Evolutionary conservation across 768 basidiomycete species (phyloP).

Genomic region (Suillus lakei): DNA sequence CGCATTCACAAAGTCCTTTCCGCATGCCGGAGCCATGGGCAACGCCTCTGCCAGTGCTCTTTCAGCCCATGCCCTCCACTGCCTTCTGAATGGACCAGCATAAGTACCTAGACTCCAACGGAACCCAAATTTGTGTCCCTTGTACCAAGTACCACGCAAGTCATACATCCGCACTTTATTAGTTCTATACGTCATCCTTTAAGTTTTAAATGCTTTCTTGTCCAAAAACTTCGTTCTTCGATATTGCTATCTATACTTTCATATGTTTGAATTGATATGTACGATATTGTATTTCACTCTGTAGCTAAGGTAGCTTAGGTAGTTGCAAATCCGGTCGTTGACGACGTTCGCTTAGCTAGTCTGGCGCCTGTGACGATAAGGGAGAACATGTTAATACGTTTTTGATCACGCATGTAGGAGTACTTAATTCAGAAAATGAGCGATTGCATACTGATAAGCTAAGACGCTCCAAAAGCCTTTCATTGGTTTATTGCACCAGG

Average conservation of each 20-base stretch:
- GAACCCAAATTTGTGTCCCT: neutral
- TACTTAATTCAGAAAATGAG: no score
- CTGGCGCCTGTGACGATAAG: neutral
- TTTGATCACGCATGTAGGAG: no score
- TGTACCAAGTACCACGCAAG: neutral
- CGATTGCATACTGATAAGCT: no score
- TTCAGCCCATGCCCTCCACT: slow-evolving; percentile 7
- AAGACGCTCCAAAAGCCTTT: no score
- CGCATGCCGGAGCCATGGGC: slow-evolving; percentile 34
- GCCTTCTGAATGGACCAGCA: slow-evolving; percentile 17
- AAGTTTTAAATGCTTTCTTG: neutral
- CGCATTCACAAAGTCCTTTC: slow-evolving; percentile 17
- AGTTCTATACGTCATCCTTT: neutral
- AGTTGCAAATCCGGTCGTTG: neutral
- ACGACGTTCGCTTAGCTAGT: neutral
- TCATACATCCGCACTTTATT: slow-evolving; percentile 3
- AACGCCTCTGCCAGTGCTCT: neutral
- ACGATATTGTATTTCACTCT: neutral
- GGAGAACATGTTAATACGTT: slow-evolving; percentile 12
- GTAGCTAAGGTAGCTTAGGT: neutral
- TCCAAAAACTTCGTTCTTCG: neutral
- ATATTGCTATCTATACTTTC: slow-evolving; percentile 7
- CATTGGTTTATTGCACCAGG: neutral
- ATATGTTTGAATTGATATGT: slow-evolving; percentile 2
- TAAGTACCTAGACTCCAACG: neutral